Base-by-base conservation (phyloP, 2,329 filamentous ascomycete species). In the Colletotrichum sp. region DNA sequence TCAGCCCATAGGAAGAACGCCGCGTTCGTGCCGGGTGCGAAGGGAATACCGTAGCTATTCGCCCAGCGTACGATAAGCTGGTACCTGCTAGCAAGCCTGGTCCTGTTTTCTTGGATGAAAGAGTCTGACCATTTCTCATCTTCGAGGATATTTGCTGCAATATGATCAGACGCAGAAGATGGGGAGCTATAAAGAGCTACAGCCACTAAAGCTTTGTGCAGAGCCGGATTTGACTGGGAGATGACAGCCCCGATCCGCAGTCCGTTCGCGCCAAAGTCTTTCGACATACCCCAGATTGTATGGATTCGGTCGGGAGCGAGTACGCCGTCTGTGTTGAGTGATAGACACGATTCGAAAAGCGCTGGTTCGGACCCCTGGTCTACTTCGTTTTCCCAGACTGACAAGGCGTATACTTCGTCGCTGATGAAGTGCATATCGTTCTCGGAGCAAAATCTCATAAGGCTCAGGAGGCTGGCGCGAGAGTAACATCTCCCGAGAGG, bases 1-100 rank as follows among this genome's bases (percentile, higher is more conserved):
- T 91, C 83, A 4, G 89, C 82, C 89, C 89, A 92, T 1, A 92
- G 78, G 78, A 91, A 92, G 78, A 91, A 91, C 0, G 86, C 89
- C 0, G 90, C 89, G 75, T 90, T 90, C 8, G 83, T 85, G 0
- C 88, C 88, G 0, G 84, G 80, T 0, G 86, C 83, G 77, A 89
- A 90, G 16, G 84, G 80, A 26, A 91, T 87, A 1, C 80, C 80
- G n/a, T 88, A 81, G 5, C 81, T 77, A 13, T 80, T 81, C 1
- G 89, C 83, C 78, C 84, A 86, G 0, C 66, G 52, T 0, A 81
- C 83, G 0, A 86, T 83, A 24, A 84, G 82, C 4, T 80, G 80
- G 77, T 89, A 88, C 4, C 85, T 82, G 4, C 83, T 77, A 0
- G 82, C 81, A 2, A 91, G 80, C 34, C 81, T 83, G 36, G 79